phyloP scores from a whole-genome alignment of 495 filamentous ascomycete genomes.

The Hyphodiscus hymeniophilus region DNA sequence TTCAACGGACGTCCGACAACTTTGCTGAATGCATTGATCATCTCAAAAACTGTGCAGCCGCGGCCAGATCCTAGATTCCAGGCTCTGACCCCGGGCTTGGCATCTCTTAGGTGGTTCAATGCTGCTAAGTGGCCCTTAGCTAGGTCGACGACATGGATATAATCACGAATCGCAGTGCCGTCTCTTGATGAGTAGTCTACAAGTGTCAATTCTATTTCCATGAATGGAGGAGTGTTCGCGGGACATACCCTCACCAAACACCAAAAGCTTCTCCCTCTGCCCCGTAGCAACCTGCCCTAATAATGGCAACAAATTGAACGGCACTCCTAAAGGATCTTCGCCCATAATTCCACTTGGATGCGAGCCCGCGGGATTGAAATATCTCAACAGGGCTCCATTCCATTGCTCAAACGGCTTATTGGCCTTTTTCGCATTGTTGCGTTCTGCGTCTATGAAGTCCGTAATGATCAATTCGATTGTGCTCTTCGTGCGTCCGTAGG shows the following conservation, averaged over 20 bases:
- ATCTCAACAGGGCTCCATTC: conserved; percentile 90
- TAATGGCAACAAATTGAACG: conserved; percentile 91
- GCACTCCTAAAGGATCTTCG: conserved; percentile 91
- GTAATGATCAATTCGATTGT: conserved; percentile 85
- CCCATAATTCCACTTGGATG: conserved; percentile 98
- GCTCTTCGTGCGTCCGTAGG: conserved; percentile 92
- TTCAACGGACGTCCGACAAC: conserved; percentile 78
- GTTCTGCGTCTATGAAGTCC: conserved; percentile 81
- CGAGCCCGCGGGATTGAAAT: conserved; percentile 95
- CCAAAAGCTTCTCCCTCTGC: conserved; percentile 86
- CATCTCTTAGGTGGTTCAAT: conserved; percentile 80
- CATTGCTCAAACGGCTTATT: conserved; percentile 71
- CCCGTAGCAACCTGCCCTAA: conserved; percentile 94
- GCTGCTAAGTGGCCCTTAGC: conserved; percentile 84
- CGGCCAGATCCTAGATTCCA: conserved; percentile 98
- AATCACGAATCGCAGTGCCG: conserved; percentile 66
- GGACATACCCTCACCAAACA: conserved; percentile 82
- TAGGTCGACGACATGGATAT: conserved; percentile 83
- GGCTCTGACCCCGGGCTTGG: conserved; percentile 86
- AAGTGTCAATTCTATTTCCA: background rate
- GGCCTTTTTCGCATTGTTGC: conserved; percentile 72
- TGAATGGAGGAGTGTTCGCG: background rate
- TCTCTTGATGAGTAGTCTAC: conserved; percentile 85
- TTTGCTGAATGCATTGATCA: conserved; percentile 86
- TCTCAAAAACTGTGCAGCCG: conserved; percentile 93